A percentile compares a stretch with the other conserved stretches of the same genome.
These are phyloP conservation scores for Paraphaeosphaeria minitans DNA, from an alignment of 2,329 filamentous ascomycete genomes.

Conservation along the genomic window DNA sequence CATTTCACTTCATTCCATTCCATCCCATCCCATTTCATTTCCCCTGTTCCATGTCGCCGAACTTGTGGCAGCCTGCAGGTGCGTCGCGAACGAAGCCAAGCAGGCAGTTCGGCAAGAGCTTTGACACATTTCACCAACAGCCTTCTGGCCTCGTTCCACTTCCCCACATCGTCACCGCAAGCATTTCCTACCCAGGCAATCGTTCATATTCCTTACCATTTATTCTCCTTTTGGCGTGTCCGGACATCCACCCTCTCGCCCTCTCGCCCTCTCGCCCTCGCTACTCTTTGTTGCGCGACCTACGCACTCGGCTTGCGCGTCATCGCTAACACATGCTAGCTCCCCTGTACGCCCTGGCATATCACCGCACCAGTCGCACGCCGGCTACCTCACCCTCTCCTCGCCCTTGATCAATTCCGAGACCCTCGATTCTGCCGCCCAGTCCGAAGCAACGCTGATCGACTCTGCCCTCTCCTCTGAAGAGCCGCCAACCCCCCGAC, in stretches of 20 bases:
- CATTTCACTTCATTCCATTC: too few species aligned
- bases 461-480: slow-evolving; percentile 40
- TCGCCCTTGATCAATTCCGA: slow-evolving; percentile 53
- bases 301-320: slow-evolving; percentile 20
- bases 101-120: slow-evolving; percentile 24
- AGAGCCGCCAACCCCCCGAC: slow-evolving; percentile 31
- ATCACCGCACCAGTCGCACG: slow-evolving; percentile 56
- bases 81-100: slow-evolving; percentile 7
- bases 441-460: slow-evolving; percentile 29
- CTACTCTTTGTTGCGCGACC: slow-evolving; percentile 21
- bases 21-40: slow-evolving; percentile 14
- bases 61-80: slow-evolving; percentile 16
- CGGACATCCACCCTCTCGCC: slow-evolving; percentile 10
- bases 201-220: slow-evolving; percentile 14
- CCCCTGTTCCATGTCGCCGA: slow-evolving; percentile 13
- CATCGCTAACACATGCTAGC: slow-evolving; percentile 38
- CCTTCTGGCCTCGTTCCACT: slow-evolving; percentile 25
- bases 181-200: slow-evolving; percentile 15
- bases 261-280: too few species aligned
- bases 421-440: slow-evolving; percentile 47
- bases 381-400: slow-evolving; percentile 55
- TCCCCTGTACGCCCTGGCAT: slow-evolving; percentile 46
- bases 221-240: slow-evolving; percentile 1
- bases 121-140: slow-evolving; percentile 15
- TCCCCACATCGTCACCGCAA: slow-evolving; percentile 19